phyloP scores from a whole-genome alignment of 2,329 filamentous ascomycete genomes.

The Raffaelea ambrosiae region DNA sequence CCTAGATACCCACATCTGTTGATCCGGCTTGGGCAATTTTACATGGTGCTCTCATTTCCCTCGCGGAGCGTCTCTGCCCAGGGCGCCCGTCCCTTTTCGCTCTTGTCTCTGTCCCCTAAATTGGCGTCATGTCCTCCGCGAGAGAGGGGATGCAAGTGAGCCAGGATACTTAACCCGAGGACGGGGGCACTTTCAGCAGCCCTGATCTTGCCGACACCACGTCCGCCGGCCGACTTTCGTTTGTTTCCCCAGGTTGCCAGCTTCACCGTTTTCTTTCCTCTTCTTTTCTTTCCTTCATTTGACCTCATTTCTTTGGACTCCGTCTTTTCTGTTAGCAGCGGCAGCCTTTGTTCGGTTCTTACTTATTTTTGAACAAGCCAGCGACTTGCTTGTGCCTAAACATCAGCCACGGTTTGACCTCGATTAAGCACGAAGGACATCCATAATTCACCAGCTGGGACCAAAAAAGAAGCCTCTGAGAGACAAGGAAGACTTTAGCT shows the following conservation, averaged over 20 bases:
- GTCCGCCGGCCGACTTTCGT: background rate
- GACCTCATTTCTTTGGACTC: background rate
- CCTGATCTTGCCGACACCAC: conserved; percentile 3
- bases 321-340: conserved; percentile 3
- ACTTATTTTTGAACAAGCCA: too few species aligned
- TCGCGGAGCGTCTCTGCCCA: too few species aligned
- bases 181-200: background rate
- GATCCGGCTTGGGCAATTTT: conserved; percentile 1
- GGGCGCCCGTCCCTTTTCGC: background rate
- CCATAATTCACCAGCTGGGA: too few species aligned
- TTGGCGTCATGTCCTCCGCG: background rate
- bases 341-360: too few species aligned
- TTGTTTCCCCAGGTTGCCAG: background rate
- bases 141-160: background rate
- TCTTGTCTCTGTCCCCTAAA: background rate
- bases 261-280: background rate
- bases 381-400: too few species aligned
- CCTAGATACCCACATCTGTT: background rate
- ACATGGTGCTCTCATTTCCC: background rate
- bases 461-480: too few species aligned
- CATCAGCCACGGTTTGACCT: too few species aligned
- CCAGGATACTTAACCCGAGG: background rate
- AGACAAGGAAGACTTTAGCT: too few species aligned
- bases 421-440: too few species aligned
- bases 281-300: conserved; percentile 1